Percentiles rank a stretch among this genome's conserved stretches.
Evolutionary conservation across 2,329 filamentous ascomycete species (phyloP).

Genomic region (Dryadomyces quercivorus): DNA sequence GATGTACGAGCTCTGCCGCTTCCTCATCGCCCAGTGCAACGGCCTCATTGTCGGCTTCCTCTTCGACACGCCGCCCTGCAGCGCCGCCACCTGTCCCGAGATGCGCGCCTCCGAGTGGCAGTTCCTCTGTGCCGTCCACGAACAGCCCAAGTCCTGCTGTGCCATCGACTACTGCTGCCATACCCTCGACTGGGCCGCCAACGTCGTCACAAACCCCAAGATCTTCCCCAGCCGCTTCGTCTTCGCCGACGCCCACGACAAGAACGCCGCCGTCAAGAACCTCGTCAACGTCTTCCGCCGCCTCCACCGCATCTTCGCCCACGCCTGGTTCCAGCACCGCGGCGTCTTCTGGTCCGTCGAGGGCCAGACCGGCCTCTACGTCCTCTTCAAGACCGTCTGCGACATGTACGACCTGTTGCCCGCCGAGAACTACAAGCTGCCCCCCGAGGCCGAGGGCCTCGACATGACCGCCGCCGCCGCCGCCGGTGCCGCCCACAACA

Average conservation of each 20-base stretch:
- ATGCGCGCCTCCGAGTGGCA: conserved; percentile 99
- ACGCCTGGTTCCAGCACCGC: conserved; percentile 96
- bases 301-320: conserved; percentile 92
- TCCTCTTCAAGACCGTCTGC: conserved; percentile 95
- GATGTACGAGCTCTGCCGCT: conserved; percentile 96
- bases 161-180: conserved; percentile 99
- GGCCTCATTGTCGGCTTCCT: conserved; percentile 85
- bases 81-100: conserved; percentile 79
- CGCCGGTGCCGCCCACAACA: conserved; percentile 6
- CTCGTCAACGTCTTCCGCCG: conserved; percentile 90
- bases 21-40: conserved; percentile 91
- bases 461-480: conserved; percentile 29
- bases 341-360: conserved; percentile 94
- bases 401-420: conserved; percentile 83
- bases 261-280: conserved; percentile 60
- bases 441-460: conserved; percentile 79
- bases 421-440: conserved; percentile 91
- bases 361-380: conserved; percentile 78
- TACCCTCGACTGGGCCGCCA: conserved; percentile 94
- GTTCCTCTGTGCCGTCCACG: conserved; percentile 94
- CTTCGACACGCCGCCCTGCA: conserved; percentile 81
- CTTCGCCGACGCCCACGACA: conserved; percentile 43
- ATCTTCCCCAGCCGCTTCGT: conserved; percentile 82
- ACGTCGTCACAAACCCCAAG: conserved; percentile 86
- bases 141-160: conserved; percentile 91